Conservation (phyloP, 768 basidiomycete species). For the Pilatotrama ljubarskyi region DNA sequence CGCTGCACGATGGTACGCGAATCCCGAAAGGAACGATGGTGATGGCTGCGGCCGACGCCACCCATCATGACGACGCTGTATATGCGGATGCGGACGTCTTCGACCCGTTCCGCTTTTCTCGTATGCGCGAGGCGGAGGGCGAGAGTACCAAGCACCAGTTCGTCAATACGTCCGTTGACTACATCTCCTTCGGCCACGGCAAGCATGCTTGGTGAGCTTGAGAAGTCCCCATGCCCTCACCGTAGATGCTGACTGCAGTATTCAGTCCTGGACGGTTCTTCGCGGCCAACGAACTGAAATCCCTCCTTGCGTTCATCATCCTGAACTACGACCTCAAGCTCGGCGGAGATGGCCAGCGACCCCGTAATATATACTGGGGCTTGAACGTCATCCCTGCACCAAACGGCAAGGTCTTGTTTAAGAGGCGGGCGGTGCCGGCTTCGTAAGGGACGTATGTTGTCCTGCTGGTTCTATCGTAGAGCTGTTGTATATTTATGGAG, state of each 20-base stretch:
- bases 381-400: conserved; percentile 22
- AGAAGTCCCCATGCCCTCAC: too few species aligned
- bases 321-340: conserved; percentile 33
- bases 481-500: background rate
- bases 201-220: conserved; percentile 25
- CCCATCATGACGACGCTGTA: conserved; percentile 25
- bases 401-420: conserved; percentile 26
- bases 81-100: conserved; percentile 28
- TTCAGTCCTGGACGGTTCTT: conserved; percentile 38
- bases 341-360: conserved; percentile 25
- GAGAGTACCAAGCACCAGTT: conserved; percentile 16
- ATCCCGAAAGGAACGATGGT: conserved; percentile 26
- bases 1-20: conserved; percentile 23
- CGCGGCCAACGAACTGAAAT: conserved; percentile 35
- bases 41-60: conserved; percentile 13
- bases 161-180: conserved; percentile 20
- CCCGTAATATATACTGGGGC: conserved; percentile 24
- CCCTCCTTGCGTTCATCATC: conserved; percentile 34
- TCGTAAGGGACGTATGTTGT: background rate
- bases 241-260: too few species aligned
- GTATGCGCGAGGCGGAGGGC: conserved; percentile 13
- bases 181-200: conserved; percentile 23
- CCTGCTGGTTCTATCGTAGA: background rate
- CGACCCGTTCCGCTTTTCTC: conserved; percentile 27
- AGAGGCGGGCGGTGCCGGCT: conserved; percentile 11